Percentiles rank a stretch among this genome's conserved stretches.
Conservation (phyloP, 345 rosid species). For the Acer negundo region DNA sequence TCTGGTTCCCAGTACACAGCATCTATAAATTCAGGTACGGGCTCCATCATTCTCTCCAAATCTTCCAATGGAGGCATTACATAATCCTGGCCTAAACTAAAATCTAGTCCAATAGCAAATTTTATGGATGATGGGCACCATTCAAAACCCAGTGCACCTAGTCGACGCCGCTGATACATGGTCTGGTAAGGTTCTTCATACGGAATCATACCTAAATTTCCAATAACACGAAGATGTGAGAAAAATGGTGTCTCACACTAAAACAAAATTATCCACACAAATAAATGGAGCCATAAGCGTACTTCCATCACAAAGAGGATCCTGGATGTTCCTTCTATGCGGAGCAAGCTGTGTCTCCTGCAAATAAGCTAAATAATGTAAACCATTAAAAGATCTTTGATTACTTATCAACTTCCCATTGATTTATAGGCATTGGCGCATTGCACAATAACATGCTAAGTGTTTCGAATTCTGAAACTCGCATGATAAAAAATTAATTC, state of each 20-base stretch:
- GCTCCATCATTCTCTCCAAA: conserved; percentile 81
- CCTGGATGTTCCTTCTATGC: conserved; percentile 87
- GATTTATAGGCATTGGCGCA: not conserved
- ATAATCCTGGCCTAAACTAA: conserved; percentile 83
- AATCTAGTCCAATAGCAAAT: conserved; percentile 81
- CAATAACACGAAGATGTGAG: conserved; percentile 22
- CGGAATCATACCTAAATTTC: conserved; percentile 79
- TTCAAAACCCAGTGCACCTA: conserved; percentile 89
- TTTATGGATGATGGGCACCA: conserved; percentile 77
- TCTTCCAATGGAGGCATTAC: conserved; percentile 87
- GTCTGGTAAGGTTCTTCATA: conserved; percentile 96
- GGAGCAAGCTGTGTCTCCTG: conserved; percentile 95
- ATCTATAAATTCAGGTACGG: conserved; percentile 84
- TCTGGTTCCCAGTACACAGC: conserved; percentile 94
- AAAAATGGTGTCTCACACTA: conserved; percentile 16
- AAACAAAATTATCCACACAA: conserved; percentile 22
- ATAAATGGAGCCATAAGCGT: conserved; percentile 31
- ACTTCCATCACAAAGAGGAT: conserved; percentile 97
- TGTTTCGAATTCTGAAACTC: not conserved
- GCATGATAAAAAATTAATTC: not conserved
- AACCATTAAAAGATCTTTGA: conserved; percentile 20
- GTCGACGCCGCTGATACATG: conserved; percentile 87
- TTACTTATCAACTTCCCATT: conserved; percentile 15
- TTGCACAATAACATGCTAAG: conserved; percentile 1
- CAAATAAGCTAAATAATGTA: conserved; percentile 24